These are phyloP conservation scores for Lycium ferocissimum DNA, from an alignment of 257 asterid species.

Conservation along the genomic window DNA sequence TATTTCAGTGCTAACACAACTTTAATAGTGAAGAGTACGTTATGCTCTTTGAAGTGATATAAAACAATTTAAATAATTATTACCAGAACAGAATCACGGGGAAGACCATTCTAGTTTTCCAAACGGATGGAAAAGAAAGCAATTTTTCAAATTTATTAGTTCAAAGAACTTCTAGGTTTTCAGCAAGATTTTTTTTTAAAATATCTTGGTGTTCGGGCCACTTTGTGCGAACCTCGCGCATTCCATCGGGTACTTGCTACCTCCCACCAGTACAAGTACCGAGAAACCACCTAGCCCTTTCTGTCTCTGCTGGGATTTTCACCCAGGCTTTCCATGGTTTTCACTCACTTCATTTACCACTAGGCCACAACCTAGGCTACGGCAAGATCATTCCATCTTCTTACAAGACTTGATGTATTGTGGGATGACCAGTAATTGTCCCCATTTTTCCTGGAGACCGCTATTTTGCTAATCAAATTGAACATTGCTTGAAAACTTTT, in stretches of 20 bases:
- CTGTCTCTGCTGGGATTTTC: not conserved
- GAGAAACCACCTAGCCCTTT: not conserved
- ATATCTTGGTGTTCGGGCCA: not conserved
- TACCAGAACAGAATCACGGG: not conserved
- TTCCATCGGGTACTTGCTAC: not conserved
- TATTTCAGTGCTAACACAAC: not conserved
- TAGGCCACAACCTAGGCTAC: not conserved
- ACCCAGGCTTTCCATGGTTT: conserved; percentile 13
- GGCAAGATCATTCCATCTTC: conserved; percentile 9
- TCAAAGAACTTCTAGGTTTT: not conserved
- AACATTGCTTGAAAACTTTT: not conserved
- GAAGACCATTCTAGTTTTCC: not conserved
- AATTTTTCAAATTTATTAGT: not conserved
- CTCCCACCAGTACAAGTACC: not conserved
- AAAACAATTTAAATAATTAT: conserved; percentile 1
- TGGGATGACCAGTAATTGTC: conserved; percentile 18
- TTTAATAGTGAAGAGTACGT: not conserved
- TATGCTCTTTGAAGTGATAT: not conserved
- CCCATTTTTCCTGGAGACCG: not conserved
- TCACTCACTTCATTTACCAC: not conserved
- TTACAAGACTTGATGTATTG: conserved; percentile 7
- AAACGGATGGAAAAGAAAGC: not conserved
- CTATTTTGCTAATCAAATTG: conserved; percentile 11
- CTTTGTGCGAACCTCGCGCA: not conserved
- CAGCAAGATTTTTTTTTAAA: conserved; percentile 2